phyloP scores from a whole-genome alignment of 164 flowering plant species.

The Vitis cinerea region DNA sequence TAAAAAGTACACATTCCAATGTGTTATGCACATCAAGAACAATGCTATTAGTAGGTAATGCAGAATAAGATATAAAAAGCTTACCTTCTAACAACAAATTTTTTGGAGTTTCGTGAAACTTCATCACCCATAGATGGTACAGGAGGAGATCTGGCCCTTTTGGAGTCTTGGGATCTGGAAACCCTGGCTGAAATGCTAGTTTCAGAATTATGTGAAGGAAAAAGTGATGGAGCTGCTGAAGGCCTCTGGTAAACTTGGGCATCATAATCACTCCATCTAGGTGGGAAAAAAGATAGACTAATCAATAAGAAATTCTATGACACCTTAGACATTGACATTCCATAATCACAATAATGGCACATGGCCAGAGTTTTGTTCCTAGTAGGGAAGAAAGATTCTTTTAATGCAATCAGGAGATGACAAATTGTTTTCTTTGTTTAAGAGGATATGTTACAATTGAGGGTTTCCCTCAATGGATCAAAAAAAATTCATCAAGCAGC shows the following conservation, averaged over 20 bases:
- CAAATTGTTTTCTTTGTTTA: too few relatives aligned
- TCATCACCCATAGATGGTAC: conserved; percentile 12
- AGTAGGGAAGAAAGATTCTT: too few relatives aligned
- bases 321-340: too few relatives aligned
- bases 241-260: conserved; percentile 22
- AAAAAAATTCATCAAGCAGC: too few relatives aligned
- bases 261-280: conserved; percentile 19
- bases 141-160: conserved; percentile 27
- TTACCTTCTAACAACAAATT: conserved; percentile 19
- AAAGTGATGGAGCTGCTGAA: conserved; percentile 17
- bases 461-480: too few relatives aligned
- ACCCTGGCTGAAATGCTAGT: conserved; percentile 13
- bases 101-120: conserved; percentile 14
- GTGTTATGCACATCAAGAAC: neutral
- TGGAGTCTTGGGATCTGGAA: conserved; percentile 24
- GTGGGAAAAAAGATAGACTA: conserved; percentile 4
- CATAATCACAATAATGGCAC: too few relatives aligned
- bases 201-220: conserved; percentile 24
- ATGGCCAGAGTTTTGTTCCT: too few relatives aligned
- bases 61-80: neutral
- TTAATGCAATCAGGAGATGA: too few relatives aligned
- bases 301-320: conserved; percentile 3
- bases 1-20: neutral
- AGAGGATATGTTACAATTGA: too few relatives aligned
- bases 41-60: neutral